These are phyloP conservation scores for Colletotrichum spinosum DNA, from an alignment of 2,329 filamentous ascomycete genomes.

Conservation along the genomic window DNA sequence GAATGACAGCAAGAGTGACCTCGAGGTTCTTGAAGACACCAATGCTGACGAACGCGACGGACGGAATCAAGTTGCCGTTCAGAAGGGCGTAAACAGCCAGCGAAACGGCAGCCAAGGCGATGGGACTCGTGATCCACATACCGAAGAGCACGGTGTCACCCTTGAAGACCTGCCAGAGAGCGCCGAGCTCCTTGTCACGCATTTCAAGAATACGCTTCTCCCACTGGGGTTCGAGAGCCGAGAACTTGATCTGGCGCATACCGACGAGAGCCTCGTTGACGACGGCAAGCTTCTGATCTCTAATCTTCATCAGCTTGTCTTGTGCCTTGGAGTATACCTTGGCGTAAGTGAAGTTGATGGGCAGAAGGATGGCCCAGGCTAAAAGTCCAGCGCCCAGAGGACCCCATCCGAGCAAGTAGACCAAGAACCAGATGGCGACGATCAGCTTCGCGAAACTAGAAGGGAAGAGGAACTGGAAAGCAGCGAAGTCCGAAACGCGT, in stretches of 20 bases:
- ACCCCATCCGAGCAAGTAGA: constrained; percentile 78
- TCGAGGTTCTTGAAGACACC: constrained; percentile 81
- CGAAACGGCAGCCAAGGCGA: constrained; percentile 78
- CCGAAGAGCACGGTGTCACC: constrained; percentile 72
- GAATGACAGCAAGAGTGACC: constrained; percentile 75
- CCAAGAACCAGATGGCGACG: constrained; percentile 74
- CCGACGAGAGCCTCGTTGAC: constrained; percentile 82
- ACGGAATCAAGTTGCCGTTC: constrained; percentile 73
- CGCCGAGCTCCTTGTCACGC: constrained; percentile 75
- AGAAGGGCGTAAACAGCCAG: constrained; percentile 75
- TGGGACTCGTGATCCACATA: constrained; percentile 80
- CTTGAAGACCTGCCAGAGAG: constrained; percentile 74
- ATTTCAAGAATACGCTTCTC: constrained; percentile 72
- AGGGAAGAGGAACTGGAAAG: constrained; percentile 74
- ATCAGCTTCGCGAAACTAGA: constrained; percentile 72
- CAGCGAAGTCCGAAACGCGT: constrained; percentile 75
- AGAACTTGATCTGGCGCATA: constrained; percentile 88
- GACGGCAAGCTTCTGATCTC: constrained; percentile 80
- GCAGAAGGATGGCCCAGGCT: constrained; percentile 72
- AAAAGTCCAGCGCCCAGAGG: constrained; percentile 74
- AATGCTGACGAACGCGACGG: constrained; percentile 83
- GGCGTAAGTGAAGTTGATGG: constrained; percentile 75
- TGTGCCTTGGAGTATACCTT: constrained; percentile 74
- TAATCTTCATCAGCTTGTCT: constrained; percentile 78
- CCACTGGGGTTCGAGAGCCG: constrained; percentile 81